Conservation (phyloP, 2,329 filamentous ascomycete genomes). For the Aspergillus sp. region DNA sequence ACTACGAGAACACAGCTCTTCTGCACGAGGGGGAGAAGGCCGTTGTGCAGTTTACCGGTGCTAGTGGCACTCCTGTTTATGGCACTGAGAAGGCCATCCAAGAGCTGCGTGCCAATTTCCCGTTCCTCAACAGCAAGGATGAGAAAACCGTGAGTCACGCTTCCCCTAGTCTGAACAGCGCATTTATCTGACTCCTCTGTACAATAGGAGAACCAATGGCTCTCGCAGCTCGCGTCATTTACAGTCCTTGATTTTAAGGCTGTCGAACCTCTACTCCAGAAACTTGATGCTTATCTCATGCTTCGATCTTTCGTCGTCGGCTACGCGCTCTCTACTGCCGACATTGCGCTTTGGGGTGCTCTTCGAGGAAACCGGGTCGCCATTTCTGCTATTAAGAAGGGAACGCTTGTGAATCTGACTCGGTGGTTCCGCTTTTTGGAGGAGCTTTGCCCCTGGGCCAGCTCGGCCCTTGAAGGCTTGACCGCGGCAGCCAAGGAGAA, state of each 20-base stretch:
- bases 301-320: conserved; percentile 81
- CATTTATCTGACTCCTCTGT: conserved; percentile 4
- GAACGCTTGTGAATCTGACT: conserved; percentile 65
- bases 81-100: conserved; percentile 26
- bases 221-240: conserved; percentile 47
- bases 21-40: conserved; percentile 30
- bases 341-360: conserved; percentile 75
- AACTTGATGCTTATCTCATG: conserved; percentile 79
- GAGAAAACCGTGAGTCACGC: conserved; percentile 23
- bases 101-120: conserved; percentile 28
- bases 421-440: conserved; percentile 88
- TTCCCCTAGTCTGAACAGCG: neutral
- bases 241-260: conserved; percentile 69
- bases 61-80: conserved; percentile 22
- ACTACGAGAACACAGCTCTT: conserved; percentile 31
- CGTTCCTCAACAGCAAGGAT: conserved; percentile 32
- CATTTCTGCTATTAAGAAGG: conserved; percentile 71
- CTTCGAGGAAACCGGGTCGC: conserved; percentile 81
- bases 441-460: conserved; percentile 69
- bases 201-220: conserved; percentile 47
- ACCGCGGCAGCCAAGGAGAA: conserved; percentile 64
- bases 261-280: conserved; percentile 65
- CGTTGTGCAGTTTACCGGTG: conserved; percentile 25
- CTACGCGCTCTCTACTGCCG: conserved; percentile 67
- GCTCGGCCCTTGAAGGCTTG: conserved; percentile 61